Base-by-base conservation (phyloP, 768 basidiomycete species). In the Collybiopsis confluens region DNA sequence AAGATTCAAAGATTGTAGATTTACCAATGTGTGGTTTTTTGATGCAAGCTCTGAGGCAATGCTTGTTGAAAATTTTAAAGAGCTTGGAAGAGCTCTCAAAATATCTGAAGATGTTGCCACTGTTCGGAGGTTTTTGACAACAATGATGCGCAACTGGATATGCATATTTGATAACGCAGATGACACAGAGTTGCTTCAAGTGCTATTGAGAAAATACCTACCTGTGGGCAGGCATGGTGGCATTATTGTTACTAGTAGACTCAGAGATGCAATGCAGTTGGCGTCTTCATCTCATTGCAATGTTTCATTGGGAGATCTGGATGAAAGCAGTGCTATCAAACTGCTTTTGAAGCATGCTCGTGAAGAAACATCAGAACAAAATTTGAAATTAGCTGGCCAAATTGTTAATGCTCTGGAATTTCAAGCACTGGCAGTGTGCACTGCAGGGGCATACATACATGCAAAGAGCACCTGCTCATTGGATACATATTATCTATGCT, bases 231-330 rank as follows among this genome's bases (percentile, higher is more conserved):
- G 28, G 2, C 55, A 54, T 41, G 58, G 58, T 4, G 55, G 55
- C 37, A 54, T 59, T n/a, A 16, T 59, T 1, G 50, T 56, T 28
- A 59, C 58, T 16, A 55, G 54, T 26, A 49, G 58, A 6, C 55
- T 55, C 40, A 44, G 24, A 7, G 52, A 52, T 15, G 37, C 55
- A 2, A n/a, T 21, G 13, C 37, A 40, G 1, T 28, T 55, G 36
- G 44, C 46, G n/a, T 48, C 38, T 26, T n/a, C n/a, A n/a, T 38
- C 37, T 13, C 13, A 54, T 30, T 20, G 42, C 24, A 23, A 36
- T 21, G 2, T 52, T 43, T 2, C 16, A 44, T 28, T 18, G 1
- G 26, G 20, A 16, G n/a, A 37, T 55, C 30, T 35, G 24, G 33
- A 45, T 46, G 28, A 36, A n/a, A 9, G 18, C 21, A 49, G 51